Conservation (phyloP, 176 grass and related monocot genomes). For the Miscanthus lutarioriparius region DNA sequence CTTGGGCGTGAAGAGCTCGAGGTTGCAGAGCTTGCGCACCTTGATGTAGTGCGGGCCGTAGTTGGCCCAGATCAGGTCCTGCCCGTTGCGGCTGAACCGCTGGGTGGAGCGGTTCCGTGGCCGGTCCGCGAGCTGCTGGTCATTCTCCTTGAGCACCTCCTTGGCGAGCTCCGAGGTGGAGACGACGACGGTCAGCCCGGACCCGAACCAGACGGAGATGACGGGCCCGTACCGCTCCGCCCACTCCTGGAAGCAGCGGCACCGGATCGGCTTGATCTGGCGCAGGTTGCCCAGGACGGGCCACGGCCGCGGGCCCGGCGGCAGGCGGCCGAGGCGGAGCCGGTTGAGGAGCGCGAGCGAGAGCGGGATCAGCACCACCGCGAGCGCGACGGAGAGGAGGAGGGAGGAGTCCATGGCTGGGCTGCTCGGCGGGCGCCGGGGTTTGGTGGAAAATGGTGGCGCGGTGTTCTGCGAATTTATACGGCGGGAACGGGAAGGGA, state of each 20-base stretch:
- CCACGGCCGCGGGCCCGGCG: constrained; percentile 70
- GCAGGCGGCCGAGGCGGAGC: constrained; percentile 47
- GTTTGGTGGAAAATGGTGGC: constrained; percentile 34
- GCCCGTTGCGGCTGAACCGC: constrained; percentile 76
- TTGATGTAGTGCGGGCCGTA: constrained; percentile 90
- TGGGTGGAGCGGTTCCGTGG: constrained; percentile 61
- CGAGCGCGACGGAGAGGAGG: constrained; percentile 36
- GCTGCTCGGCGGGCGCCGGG: not conserved
- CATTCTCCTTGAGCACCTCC: constrained; percentile 80
- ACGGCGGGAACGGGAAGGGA: constrained; percentile 6
- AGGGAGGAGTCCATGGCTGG: constrained; percentile 44
- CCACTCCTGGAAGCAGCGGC: constrained; percentile 80
- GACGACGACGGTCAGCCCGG: constrained; percentile 73
- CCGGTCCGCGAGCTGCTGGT: constrained; percentile 76
- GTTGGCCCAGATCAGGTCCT: constrained; percentile 91
- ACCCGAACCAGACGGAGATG: constrained; percentile 80
- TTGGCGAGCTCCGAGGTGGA: constrained; percentile 63
- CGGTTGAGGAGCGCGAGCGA: constrained; percentile 40
- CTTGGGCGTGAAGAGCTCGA: constrained; percentile 84
- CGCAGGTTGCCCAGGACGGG: constrained; percentile 73
- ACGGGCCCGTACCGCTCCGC: constrained; percentile 61
- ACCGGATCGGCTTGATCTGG: constrained; percentile 73
- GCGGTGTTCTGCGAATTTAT: constrained; percentile 23
- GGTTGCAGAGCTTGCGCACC: constrained; percentile 90
- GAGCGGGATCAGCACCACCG: constrained; percentile 43